Percentiles rank a stretch among this genome's conserved stretches.
Conservation (phyloP, 2,329 filamentous ascomycete genomes). For the Mycosphaerella sp. region DNA sequence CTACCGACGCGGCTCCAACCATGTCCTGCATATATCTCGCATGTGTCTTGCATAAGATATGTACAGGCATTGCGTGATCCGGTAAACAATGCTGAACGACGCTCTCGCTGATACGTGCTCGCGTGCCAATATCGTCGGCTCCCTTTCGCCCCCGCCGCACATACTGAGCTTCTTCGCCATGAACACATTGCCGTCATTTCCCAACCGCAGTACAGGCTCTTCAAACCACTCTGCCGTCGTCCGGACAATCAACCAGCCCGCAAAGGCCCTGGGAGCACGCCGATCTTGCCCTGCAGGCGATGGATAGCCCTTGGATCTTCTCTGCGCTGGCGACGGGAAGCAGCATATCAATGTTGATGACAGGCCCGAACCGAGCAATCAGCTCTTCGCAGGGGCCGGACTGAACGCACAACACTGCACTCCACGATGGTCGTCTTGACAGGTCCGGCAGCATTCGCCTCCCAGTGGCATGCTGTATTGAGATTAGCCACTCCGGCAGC, state of each 20-base stretch:
- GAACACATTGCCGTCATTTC: neutral
- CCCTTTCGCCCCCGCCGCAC: neutral
- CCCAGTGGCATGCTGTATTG: slow-evolving; percentile 1
- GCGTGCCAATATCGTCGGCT: neutral
- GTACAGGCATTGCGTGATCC: slow-evolving; percentile 12
- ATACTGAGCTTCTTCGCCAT: neutral
- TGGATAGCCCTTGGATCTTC: neutral
- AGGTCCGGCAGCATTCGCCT: slow-evolving; percentile 14
- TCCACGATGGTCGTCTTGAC: slow-evolving; percentile 12
- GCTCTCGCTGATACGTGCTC: neutral
- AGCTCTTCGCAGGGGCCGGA: slow-evolving; percentile 11
- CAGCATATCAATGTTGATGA: slow-evolving; percentile 16
- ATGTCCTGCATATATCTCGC: slow-evolving; percentile 6
- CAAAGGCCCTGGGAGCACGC: neutral
- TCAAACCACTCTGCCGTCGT: neutral
- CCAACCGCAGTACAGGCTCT: neutral
- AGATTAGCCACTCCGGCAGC: slow-evolving; percentile 9
- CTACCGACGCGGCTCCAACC: slow-evolving; percentile 21
- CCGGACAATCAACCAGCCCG: neutral
- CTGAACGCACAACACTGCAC: slow-evolving; percentile 15
- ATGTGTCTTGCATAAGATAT: slow-evolving; percentile 9
- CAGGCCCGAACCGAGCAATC: slow-evolving; percentile 20
- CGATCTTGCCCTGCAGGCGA: neutral
- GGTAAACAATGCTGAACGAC: slow-evolving; percentile 12
- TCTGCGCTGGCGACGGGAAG: slow-evolving; percentile 16